Base-by-base conservation (phyloP, 257 asterid genomes). In the Prunella vulgaris region DNA sequence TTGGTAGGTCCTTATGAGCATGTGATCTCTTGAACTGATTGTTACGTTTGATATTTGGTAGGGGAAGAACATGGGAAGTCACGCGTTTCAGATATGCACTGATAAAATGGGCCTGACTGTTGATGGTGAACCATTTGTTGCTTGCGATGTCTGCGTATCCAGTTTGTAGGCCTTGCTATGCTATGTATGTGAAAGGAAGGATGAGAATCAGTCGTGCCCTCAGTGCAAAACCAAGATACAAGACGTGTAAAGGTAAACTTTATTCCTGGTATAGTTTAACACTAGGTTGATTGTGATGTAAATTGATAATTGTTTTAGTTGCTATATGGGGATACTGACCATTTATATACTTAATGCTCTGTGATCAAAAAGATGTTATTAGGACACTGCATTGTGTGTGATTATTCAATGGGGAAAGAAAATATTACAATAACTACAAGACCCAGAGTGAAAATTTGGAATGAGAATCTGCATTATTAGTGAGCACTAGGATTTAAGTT, bases 171-270 rank as follows among this genome's bases (percentile, higher is more conserved):
- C 87, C 97, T 9, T 91, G 97, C 77, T 91, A 91, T 91, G 97
- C 77, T 91, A 91, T 73, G 97, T 88, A 51, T 91, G 85, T 28
- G 97, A 91, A 84, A 87, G 95, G 73, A 91, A 88, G 84, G 95
- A 91, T 30, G 97, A 96, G 57, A 88, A 87, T 73, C 91, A 89
- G 68, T 88, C 93, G 75, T 91, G 97, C 72, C 97, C 95, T 21
- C 96, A 89, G 82, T 91, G 97, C 93, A 88, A 91, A 78, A 88
- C 95, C 75, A n/a, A 83, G 93, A 84, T 87, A 91, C 82, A 87
- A 84, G 84, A 81, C 88, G 60, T 96, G 84, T 77, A 87, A 81
- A 87, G 97, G 97, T 91, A 69, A 38, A 33, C 51, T 77, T 27
- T 5, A 25, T 42, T 52, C 53, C 20, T 57, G 12, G 32, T 68